Evolutionary conservation across 495 filamentous ascomycete species (phyloP), one percentile per base, ranked within the genome.

Genomic region (Lepidopterella palustris): DNA sequence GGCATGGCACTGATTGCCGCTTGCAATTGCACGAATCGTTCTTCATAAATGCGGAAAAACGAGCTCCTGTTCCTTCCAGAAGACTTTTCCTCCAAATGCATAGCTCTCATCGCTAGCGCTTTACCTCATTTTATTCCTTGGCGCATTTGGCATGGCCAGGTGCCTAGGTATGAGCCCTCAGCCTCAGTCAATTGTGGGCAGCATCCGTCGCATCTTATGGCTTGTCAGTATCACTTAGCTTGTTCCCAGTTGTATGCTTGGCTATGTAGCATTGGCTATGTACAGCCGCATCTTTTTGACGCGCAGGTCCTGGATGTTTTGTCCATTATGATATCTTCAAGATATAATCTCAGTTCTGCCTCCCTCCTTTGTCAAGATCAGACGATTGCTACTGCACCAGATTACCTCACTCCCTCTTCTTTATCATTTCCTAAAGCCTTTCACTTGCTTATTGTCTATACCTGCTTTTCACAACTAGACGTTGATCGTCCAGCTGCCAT

Each of bases 161-260:
- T n/a, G n/a, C n/a, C n/a, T n/a, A n/a, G n/a, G n/a, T n/a, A n/a
- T n/a, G n/a, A n/a, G n/a, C n/a, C n/a, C n/a, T n/a, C 5, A 50
- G 47, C 47, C 47, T 50, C 47, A 50, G 47, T 4, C 8, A 18
- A 25, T 50, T 18, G 47, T 24, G 24, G 24, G 25, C 25, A 50
- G 39, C 20, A 42, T 42, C 39, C 39, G 39, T 11, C 8, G 39
- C 13, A 11, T 42, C 39, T 20, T 20, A 42, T 25, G 18, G 23
- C 47, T 24, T 50, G 21, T 50, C 23, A 27, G 47, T 50, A 50
- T 50, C 20, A 50, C 47, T 50, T 50, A 24, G 47, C 47, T 50
- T 50, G 15, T 24, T 25, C n/a, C n/a, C n/a, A n/a, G n/a, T n/a
- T n/a, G 15, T 23, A 6, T 25, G 15, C 47, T 50, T 50, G 47